phyloP scores from a whole-genome alignment of 345 rosid genomes.

The Eucalyptus sp. region DNA sequence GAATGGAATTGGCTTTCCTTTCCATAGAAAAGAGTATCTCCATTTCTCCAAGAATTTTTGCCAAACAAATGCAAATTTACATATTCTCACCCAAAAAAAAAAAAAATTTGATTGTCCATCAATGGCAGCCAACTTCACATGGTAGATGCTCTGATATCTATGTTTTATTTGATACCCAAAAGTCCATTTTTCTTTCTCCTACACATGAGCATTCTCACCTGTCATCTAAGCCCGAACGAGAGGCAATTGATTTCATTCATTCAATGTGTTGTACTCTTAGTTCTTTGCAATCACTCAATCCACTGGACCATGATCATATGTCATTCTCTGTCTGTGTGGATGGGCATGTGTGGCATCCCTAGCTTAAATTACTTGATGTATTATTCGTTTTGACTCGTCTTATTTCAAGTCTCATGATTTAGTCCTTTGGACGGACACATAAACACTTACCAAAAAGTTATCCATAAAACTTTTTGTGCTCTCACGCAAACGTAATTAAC shows the following conservation, averaged over 20 bases:
- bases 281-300: not conserved
- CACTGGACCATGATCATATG: not conserved
- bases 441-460: not conserved
- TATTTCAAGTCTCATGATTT: not conserved
- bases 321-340: not conserved
- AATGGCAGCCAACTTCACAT: not conserved
- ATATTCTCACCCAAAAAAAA: not conserved
- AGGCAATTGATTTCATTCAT: not conserved
- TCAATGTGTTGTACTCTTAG: not conserved
- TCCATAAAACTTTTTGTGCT: not conserved
- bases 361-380: not conserved
- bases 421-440: not conserved
- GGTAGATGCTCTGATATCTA: not conserved
- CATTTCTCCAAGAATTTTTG: not conserved
- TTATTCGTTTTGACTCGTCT: rapidly evolving
- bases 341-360: not conserved
- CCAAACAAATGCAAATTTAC: not conserved
- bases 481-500: not conserved
- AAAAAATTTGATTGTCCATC: not conserved
- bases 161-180: not conserved
- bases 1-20: not conserved
- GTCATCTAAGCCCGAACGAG: not conserved
- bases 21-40: not conserved
- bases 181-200: not conserved
- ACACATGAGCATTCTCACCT: not conserved